Percentiles rank a stretch among this genome's conserved stretches.
These are phyloP conservation scores for Spiromastix sp. DNA, from an alignment of 2,329 filamentous ascomycete species.

Conservation along the genomic window DNA sequence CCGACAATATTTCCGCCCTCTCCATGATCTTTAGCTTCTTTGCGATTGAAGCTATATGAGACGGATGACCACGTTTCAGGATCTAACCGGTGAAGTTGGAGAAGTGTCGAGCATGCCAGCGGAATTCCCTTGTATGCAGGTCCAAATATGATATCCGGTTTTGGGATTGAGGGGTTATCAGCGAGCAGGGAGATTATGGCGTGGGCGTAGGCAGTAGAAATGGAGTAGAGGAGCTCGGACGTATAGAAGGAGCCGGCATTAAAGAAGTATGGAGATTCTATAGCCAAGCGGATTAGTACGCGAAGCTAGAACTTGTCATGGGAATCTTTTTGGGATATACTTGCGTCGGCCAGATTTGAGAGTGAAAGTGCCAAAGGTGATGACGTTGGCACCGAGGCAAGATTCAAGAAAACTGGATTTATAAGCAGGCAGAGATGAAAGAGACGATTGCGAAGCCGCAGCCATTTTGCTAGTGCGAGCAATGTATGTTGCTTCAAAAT, in stretches of 20 bases:
- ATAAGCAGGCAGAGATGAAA: conserved; percentile 18
- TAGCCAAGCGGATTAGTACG: no score
- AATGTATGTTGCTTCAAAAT: no score
- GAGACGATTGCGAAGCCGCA: neutral
- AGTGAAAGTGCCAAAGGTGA: conserved; percentile 42
- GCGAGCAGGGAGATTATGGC: conserved; percentile 18
- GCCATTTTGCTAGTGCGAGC: no score
- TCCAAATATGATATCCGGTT: conserved; percentile 79
- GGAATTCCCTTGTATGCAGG: conserved; percentile 97
- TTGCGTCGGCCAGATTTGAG: conserved; percentile 73
- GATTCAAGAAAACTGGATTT: conserved; percentile 29
- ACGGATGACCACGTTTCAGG: conserved; percentile 53
- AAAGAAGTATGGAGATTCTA: conserved; percentile 93
- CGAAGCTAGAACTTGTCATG: no score
- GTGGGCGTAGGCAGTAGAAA: conserved; percentile 70
- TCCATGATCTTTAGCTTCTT: conserved; percentile 92
- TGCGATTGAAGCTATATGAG: conserved; percentile 87
- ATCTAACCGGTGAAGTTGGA: conserved; percentile 64
- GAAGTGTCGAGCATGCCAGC: conserved; percentile 65
- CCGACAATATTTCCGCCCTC: conserved; percentile 92
- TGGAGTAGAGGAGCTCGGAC: conserved; percentile 63
- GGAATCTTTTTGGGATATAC: neutral
- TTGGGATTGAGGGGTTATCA: conserved; percentile 29
- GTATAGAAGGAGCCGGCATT: conserved; percentile 88
- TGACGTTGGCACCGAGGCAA: conserved; percentile 30